phyloP scores from a whole-genome alignment of 805 yeast genomes.

The Jamesozyma rosinii region DNA sequence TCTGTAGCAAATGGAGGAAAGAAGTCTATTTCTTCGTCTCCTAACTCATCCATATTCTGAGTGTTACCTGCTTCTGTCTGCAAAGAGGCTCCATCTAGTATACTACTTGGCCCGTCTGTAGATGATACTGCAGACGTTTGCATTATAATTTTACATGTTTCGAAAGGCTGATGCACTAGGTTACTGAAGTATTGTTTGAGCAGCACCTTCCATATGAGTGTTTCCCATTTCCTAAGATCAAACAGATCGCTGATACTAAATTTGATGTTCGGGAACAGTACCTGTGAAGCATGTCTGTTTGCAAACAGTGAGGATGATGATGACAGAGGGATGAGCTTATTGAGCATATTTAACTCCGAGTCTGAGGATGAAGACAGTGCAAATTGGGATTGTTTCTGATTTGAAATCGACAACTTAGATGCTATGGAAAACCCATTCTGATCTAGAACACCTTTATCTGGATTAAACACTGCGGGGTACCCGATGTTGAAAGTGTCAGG shows the following conservation, averaged over 20 bases:
- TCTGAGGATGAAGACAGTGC: not conserved
- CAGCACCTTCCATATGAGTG: conserved; percentile 51
- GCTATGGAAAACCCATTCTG: conserved; percentile 34
- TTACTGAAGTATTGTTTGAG: conserved; percentile 60
- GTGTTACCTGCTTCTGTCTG: not conserved
- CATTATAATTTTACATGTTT: conserved; percentile 63
- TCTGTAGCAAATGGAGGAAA: conserved; percentile 9
- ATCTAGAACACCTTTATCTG: conserved; percentile 55
- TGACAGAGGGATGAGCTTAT: not conserved
- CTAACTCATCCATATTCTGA: conserved; percentile 16
- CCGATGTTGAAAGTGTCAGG: conserved; percentile 59
- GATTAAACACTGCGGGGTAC: conserved; percentile 49
- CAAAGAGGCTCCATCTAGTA: not conserved
- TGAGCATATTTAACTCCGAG: not conserved
- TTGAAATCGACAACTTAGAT: conserved; percentile 29
- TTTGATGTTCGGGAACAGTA: not conserved
- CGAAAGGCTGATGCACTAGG: conserved; percentile 78
- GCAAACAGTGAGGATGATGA: not conserved
- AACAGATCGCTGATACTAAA: conserved; percentile 59
- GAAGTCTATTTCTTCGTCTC: conserved; percentile 34
- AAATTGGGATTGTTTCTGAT: conserved; percentile 2
- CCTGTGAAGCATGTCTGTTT: not conserved
- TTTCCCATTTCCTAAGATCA: conserved; percentile 49
- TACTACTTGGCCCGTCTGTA: not conserved
- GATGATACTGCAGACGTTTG: conserved; percentile 37